Base-by-base conservation (phyloP, 2,329 filamentous ascomycete genomes). In the Myotisia sp. region DNA sequence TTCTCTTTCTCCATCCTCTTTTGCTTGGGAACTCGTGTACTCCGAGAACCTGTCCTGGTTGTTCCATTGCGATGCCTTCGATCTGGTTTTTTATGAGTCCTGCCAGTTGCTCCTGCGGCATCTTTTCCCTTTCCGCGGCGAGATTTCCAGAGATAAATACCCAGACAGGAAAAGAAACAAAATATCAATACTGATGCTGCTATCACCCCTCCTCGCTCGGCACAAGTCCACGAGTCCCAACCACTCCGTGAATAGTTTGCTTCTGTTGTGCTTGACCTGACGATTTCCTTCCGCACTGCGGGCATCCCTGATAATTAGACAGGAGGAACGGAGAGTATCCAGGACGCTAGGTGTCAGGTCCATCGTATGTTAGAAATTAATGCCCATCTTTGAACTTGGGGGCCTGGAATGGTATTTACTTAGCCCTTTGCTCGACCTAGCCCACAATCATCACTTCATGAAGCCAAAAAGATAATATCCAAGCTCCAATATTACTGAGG, bases 141-240 rank as follows among this genome's bases (percentile, higher is more conserved):
- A 17, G 18, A 24, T n/a, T 31, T 29, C 18, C 18, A 38, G 6
- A 37, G 19, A 13, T 36, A 46, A 17, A 40, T 26, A 7, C 42
- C 29, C n/a, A 48, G 16, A 10, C 19, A 42, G n/a, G 48, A 22
- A 10, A 51, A 27, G 31, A 51, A 34, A 10, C 50, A 12, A 5
- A 44, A 44, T 5, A 42, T 38, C 2, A 52, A 34, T 19, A 49
- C 40, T 10, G 45, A 42, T 4, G 44, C 48, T 5, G 46, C 47
- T 7, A 53, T 46, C 10, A 53, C 37, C 6, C 50, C 50, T 8
- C 42, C 49, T 40, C 47, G 48, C 31, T 44, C 41, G 9, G 41
- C 43, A 6, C 36, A 36, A 13, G 44, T 44, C 50, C 50, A 53
- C 12, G 38, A 44, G 36, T 47, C 20, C 48, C 48, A 51, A 12